Conservation (phyloP, 306 rosid genomes). For the Amphicarpaea edgeworthii region DNA sequence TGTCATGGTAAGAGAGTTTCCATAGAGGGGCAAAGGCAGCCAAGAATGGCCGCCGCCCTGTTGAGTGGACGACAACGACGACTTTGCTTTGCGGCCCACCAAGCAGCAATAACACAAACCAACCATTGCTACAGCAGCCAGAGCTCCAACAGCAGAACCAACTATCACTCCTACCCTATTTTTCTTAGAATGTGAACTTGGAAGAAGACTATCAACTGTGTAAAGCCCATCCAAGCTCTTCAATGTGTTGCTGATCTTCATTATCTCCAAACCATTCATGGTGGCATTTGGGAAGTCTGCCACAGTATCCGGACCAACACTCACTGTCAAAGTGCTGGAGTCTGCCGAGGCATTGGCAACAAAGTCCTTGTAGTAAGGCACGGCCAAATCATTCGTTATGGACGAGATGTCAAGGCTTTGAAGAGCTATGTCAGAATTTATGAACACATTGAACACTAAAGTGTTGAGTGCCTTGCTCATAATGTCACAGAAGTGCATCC, state of each 20-base stretch:
- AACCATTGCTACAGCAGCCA: constrained; percentile 51
- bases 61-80: constrained; percentile 52
- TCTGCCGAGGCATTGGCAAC: constrained; percentile 59
- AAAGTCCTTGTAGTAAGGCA: constrained; percentile 71
- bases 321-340: constrained; percentile 68
- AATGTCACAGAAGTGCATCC: constrained; percentile 84
- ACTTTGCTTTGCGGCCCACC: constrained; percentile 57
- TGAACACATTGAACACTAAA: constrained; percentile 76
- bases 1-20: constrained; percentile 81
- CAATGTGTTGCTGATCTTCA: constrained; percentile 70
- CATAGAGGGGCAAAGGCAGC: constrained; percentile 80
- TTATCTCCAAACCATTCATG: constrained; percentile 81
- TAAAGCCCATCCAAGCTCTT: constrained; percentile 69
- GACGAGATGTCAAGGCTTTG: constrained; percentile 73
- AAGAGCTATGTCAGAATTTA: constrained; percentile 67
- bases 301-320: constrained; percentile 79
- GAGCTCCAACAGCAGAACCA: constrained; percentile 59
- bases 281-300: constrained; percentile 69
- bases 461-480: constrained; percentile 70
- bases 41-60: constrained; percentile 72
- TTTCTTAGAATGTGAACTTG: constrained; percentile 57
- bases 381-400: constrained; percentile 56
- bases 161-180: constrained; percentile 53
- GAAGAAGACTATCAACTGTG: constrained; percentile 62
- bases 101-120: constrained; percentile 65